Evolutionary conservation across 805 yeast species (phyloP).

Genomic region (Torulaspora quercuum): DNA sequence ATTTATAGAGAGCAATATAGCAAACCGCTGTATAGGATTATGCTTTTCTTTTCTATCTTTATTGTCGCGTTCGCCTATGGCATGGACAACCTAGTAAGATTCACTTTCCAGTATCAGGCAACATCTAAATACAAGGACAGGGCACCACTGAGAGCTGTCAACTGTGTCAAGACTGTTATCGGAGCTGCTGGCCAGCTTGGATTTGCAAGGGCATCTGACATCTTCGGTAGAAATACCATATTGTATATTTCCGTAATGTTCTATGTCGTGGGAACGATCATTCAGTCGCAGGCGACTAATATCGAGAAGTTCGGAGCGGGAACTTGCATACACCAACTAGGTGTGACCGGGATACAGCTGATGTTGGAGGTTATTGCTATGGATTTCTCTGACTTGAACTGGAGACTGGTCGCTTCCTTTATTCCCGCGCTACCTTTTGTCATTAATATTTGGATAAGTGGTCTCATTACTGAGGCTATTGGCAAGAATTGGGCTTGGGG

Average conservation of each 20-base stretch:
- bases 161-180: constrained; percentile 51
- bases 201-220: constrained; percentile 54
- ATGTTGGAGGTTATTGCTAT: constrained; percentile 53
- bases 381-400: constrained; percentile 60
- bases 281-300: constrained; percentile 51
- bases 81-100: constrained; percentile 50
- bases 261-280: constrained; percentile 53
- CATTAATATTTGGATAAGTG: constrained; percentile 69
- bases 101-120: constrained; percentile 45
- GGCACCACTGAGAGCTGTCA: constrained; percentile 49
- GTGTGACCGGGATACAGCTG: constrained; percentile 57
- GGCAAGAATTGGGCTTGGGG: constrained; percentile 48
- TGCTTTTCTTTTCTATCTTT: constrained; percentile 49
- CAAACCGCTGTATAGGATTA: constrained; percentile 33
- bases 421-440: constrained; percentile 65
- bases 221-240: constrained; percentile 52
- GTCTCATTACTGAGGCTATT: constrained; percentile 44
- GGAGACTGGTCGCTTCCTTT: constrained; percentile 59
- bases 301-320: constrained; percentile 54
- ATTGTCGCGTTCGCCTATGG: constrained; percentile 57
- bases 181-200: constrained; percentile 60
- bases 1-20: constrained; percentile 49
- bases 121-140: constrained; percentile 48
- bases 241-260: constrained; percentile 43
- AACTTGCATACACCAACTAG: constrained; percentile 44